Evolutionary conservation across 495 filamentous ascomycete species (phyloP).

Genomic region (Tuber magnatum): DNA sequence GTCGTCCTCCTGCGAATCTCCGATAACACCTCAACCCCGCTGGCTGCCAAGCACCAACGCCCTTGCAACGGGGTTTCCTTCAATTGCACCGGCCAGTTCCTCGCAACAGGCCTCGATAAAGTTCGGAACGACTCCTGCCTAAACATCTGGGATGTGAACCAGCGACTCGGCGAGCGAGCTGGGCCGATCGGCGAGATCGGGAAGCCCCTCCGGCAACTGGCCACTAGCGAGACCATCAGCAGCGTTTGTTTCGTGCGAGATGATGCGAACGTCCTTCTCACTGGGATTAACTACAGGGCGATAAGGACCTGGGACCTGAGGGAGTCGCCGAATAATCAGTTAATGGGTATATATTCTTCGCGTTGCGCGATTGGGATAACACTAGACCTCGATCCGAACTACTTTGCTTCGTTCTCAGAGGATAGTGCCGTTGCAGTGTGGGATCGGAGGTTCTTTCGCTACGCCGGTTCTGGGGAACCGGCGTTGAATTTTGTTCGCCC

Average conservation of each 20-base stretch:
- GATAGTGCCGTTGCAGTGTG: slow-evolving; percentile 72
- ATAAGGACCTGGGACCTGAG: slow-evolving; percentile 84
- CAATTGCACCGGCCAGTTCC: slow-evolving; percentile 58
- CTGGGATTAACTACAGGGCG: slow-evolving; percentile 76
- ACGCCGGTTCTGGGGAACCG: slow-evolving; percentile 7
- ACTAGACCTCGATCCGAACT: slow-evolving; percentile 86
- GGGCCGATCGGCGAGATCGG: slow-evolving; percentile 42
- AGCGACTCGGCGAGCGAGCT: slow-evolving; percentile 48
- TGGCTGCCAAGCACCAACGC: slow-evolving; percentile 75
- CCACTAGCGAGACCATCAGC: slow-evolving; percentile 76
- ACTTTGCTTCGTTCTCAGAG: slow-evolving; percentile 69
- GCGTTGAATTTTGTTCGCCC: slow-evolving; percentile 28
- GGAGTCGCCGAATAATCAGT: slow-evolving; percentile 49
- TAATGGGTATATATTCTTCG: slow-evolving; percentile 47
- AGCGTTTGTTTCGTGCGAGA: slow-evolving; percentile 86
- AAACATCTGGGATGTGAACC: slow-evolving; percentile 86
- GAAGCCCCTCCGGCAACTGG: slow-evolving; percentile 64
- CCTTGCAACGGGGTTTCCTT: slow-evolving; percentile 90
- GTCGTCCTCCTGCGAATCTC: slow-evolving; percentile 74
- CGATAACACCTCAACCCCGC: slow-evolving; percentile 57
- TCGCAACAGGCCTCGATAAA: slow-evolving; percentile 83
- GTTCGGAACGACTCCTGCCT: slow-evolving; percentile 88
- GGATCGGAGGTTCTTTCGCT: slow-evolving; percentile 62
- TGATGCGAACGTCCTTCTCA: slow-evolving; percentile 72
- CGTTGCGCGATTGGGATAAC: slow-evolving; percentile 83